Base-by-base conservation (phyloP, 192 early-diverging fungal species). In the Funneliformis geosporum region DNA sequence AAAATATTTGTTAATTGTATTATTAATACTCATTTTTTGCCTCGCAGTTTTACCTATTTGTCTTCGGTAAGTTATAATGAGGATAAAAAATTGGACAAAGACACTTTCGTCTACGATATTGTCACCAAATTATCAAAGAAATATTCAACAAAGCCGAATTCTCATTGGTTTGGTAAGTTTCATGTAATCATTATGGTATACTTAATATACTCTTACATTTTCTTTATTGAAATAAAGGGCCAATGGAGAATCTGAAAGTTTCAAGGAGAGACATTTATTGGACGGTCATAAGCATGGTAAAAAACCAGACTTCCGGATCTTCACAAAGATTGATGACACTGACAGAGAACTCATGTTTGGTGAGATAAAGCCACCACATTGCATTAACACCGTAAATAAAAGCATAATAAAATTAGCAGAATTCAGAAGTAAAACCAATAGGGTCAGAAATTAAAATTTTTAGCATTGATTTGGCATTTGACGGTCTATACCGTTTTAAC, bases 231-330 rank as follows among this genome's bases (percentile, higher is more conserved):
- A 75, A 75, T 0, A 75, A 75, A 75, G 55, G 55, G 28, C 50
- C 5, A 74, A 74, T 60, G 50, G 73, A n/a, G 27, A 60, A 60
- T 75, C 47, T 23, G 50, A 75, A 75, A 75, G 73, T 75, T 75
- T 55, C 7, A 75, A 75, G 40, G 73, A 9, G 7, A 75, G 50
- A 75, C 2, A 5, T 40, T 60, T 60, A 75, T 75, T 75, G 28
- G 73, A 75, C 23, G 25, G 33, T 60, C 28, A 75, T 18, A 75
- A 60, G 9, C 12, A 75, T 60, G 50, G 28, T n/a, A 75, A 55
- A 75, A 75, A 61, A 12, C 59, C 73, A 61, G 73, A 75, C 33
- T 75, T 61, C 8, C 27, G 33, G 11, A 18, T 75, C 11, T 28
- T 75, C 55, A 3, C 42, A 75, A 61, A 60, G 0, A 75, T 75